phyloP scores from a whole-genome alignment of 495 filamentous ascomycete genomes.

The Schizothecium vesticola region DNA sequence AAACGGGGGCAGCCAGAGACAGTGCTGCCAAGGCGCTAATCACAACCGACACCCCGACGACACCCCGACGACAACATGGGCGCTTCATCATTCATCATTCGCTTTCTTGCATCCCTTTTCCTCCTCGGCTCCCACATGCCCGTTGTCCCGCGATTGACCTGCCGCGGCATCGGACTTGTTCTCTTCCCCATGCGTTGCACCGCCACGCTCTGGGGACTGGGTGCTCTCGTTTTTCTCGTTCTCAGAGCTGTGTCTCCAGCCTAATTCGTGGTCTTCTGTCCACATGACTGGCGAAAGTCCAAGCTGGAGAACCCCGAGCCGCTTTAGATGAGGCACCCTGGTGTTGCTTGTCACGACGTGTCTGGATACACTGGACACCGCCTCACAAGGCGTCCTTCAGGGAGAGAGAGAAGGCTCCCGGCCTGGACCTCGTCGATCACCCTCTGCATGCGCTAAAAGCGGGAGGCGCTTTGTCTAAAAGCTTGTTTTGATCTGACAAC shows the following conservation, averaged over 20 bases:
- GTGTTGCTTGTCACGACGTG: neutral
- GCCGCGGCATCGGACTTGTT: neutral
- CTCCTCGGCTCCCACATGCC: neutral
- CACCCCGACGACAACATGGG: neutral
- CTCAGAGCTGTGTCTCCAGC: neutral
- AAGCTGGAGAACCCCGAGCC: neutral
- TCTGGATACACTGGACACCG: neutral
- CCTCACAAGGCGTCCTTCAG: neutral
- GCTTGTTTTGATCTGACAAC: neutral
- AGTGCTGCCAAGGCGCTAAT: neutral
- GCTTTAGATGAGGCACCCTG: neutral
- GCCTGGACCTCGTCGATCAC: neutral
- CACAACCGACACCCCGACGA: neutral
- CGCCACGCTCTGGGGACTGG: neutral
- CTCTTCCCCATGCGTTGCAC: neutral
- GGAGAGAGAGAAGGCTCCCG: neutral
- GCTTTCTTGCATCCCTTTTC: neutral
- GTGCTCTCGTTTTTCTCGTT: neutral
- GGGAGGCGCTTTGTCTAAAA: constrained; percentile 1
- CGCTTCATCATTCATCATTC: neutral
- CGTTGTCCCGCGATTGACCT: neutral
- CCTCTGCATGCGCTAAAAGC: constrained; percentile 1
- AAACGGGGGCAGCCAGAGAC: neutral
- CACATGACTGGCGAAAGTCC: neutral
- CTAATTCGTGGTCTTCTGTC: neutral